Base-by-base conservation (phyloP, 768 basidiomycete genomes). In the Hygrocybe punicea region DNA sequence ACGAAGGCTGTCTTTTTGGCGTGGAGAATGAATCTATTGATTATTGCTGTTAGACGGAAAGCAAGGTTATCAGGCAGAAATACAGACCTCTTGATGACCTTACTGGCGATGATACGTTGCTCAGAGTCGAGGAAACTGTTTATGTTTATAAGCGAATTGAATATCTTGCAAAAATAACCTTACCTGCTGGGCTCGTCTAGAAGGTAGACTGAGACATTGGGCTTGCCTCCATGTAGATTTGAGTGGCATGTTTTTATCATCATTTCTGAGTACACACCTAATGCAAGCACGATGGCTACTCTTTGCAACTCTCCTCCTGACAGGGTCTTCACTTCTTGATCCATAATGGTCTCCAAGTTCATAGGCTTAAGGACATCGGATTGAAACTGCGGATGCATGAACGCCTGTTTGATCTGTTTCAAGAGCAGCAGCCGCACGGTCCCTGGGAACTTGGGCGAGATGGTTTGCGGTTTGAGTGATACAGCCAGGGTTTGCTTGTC, bases 341-440 rank as follows among this genome's bases (percentile, higher is more conserved):
- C 97, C 78, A 99, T 86, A 60, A 99, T 87, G 55, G 84, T 82
- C 40, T 99, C 97, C 65, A 99, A 71, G 69, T 76, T 91, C 96
- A 99, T 98, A 23, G 96, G 96, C 76, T 98, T 98, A 60, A 98
- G 75, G 45, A 98, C 97, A 68, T 98, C 97, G 40, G 90, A 91
- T 72, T 96, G 91, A 88, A 99, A 99, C 73, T 98, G 97, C n/a
- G 95, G 89, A 71, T 97, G 94, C 94, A 98, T 96, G 76, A 97
- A 98, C 29, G 93, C 85, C 19, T 83, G 79, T 75, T 96, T 95
- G 77, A 98, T 97, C 73, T 89, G 85, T 78, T 97, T 98, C 51
- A 99, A 68, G 57, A 99, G 75, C 59, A 99, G 77, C 90, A 92
- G 90, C 65, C 96, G 86, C 37, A 99, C 97, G n/a, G 87, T 89